Percentiles rank a stretch among this genome's conserved stretches.
These are phyloP conservation scores for Trichoderma aggressivum DNA, from an alignment of 2,329 filamentous ascomycete species.

Conservation along the genomic window DNA sequence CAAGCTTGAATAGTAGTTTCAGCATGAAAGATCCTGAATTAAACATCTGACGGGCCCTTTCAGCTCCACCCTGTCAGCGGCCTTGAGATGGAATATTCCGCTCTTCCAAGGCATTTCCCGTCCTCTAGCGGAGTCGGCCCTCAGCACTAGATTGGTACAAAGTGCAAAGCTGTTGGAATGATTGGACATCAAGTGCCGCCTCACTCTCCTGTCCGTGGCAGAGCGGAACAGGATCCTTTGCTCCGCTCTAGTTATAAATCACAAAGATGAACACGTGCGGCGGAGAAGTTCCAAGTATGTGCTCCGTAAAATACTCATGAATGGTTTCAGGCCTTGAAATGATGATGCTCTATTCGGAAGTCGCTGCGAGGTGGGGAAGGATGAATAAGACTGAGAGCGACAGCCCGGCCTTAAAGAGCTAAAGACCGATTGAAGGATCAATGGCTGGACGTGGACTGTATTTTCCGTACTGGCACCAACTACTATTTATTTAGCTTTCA, in stretches of 20 bases:
- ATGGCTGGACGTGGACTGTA: neutral
- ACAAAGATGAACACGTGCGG: neutral
- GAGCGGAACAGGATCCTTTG: neutral
- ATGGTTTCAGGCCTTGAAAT: neutral
- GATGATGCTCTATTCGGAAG: neutral
- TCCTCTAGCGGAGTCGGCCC: neutral
- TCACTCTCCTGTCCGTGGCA: neutral
- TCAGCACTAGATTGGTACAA: neutral
- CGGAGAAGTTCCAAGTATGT: neutral
- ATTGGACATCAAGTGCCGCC: neutral
- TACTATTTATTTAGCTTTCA: neutral
- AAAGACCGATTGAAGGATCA: neutral
- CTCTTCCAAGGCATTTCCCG: neutral
- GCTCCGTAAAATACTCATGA: neutral
- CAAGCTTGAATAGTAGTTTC: neutral
- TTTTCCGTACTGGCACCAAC: neutral
- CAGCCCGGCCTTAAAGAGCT: constrained; percentile 4
- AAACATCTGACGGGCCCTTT: neutral
- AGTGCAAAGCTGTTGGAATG: neutral
- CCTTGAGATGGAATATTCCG: neutral
- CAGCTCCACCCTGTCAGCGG: neutral
- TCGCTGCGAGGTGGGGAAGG: neutral
- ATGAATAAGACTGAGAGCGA: neutral
- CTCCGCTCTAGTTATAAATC: neutral
- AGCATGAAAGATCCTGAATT: too few relatives aligned